Conservation (phyloP, 2,329 filamentous ascomycete genomes). For the Cladobotryum protrusum region DNA sequence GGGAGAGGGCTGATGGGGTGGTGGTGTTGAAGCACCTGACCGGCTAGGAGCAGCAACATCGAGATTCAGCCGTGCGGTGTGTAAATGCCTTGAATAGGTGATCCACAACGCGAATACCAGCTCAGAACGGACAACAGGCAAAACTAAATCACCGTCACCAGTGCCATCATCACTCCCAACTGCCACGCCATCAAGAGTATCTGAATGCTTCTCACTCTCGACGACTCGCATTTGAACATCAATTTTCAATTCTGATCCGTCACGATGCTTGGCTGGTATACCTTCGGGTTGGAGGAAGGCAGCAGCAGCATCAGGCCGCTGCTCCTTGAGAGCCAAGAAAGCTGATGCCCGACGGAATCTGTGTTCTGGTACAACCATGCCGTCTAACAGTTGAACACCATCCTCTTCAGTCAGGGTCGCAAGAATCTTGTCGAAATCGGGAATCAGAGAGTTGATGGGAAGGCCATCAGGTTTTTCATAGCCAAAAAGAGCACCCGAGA, state of each 20-base stretch:
- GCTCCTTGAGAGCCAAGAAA: constrained; percentile 75
- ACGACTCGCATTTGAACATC: constrained; percentile 97
- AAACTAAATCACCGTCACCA: constrained; percentile 32
- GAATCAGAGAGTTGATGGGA: constrained; percentile 72
- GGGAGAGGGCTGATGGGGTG: constrained; percentile 71
- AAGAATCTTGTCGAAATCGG: constrained; percentile 79
- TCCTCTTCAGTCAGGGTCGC: constrained; percentile 81
- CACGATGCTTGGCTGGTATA: constrained; percentile 77
- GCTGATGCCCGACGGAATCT: constrained; percentile 87
- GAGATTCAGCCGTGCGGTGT: constrained; percentile 49
- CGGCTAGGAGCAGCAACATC: constrained; percentile 55
- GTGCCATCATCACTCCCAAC: constrained; percentile 45
- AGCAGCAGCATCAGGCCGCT: constrained; percentile 68
- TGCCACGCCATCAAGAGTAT: constrained; percentile 58
- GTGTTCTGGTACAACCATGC: constrained; percentile 95
- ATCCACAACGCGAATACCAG: constrained; percentile 95
- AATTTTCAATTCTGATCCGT: constrained; percentile 86
- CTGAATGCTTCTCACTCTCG: constrained; percentile 69
- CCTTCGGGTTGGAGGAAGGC: constrained; percentile 81
- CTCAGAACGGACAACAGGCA: constrained; percentile 56
- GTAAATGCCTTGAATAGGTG: constrained; percentile 89
- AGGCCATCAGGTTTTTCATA: constrained; percentile 77
- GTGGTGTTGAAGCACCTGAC: constrained; percentile 64
- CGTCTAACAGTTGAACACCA: constrained; percentile 74
- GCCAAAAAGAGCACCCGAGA: constrained; percentile 87